Base-by-base conservation (phyloP, 2,329 filamentous ascomycete genomes). In the Arthrobotrys sphaeroides region DNA sequence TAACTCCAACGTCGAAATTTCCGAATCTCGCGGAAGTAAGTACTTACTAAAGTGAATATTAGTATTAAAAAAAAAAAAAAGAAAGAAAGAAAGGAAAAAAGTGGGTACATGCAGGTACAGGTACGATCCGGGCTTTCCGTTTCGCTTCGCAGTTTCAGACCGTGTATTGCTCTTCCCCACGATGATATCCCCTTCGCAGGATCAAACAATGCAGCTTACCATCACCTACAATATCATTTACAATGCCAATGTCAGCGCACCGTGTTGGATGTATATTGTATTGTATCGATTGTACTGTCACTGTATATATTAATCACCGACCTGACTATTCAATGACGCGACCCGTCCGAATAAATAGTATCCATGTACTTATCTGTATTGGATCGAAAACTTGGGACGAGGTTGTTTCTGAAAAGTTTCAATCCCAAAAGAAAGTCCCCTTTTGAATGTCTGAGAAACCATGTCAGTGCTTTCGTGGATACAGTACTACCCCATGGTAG, bases 161-260 rank as follows among this genome's bases (percentile, higher is more conserved):
- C 26, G 38, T 59, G 9, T 10, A 9, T 38, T 5, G 26, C 7
- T 38, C 16, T 13, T 62, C 24, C 26, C 47, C 47, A 53, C 47
- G 26, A 47, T 49, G 40, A 36, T 26, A 53, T 53, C 47, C 47
- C 47, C 16, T 49, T 40, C 13, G 18, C 47, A 67, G 53, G 62
- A 55, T 57, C 47, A 66, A 43, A 66, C 62, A 53, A 55, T 55
- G 62, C 62, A 66, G 62, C 62, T 67, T 57, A 67, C 38, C 7
- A 65, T 7, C 3, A 28, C 26, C 2, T 60, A 20, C 31, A 33
- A n/a, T n/a, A n/a, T n/a, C n/a, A n/a, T n/a, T n/a, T n/a, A n/a
- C n/a, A n/a, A n/a, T n/a, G n/a, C n/a, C n/a, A n/a, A n/a, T n/a
- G n/a, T n/a, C n/a, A n/a, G n/a, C n/a, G n/a, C n/a, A n/a, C n/a